A percentile compares a stretch with the other conserved stretches of the same genome.
Conservation (phyloP, 2,329 filamentous ascomycete genomes). For the Coleophoma eucalyptorum region DNA sequence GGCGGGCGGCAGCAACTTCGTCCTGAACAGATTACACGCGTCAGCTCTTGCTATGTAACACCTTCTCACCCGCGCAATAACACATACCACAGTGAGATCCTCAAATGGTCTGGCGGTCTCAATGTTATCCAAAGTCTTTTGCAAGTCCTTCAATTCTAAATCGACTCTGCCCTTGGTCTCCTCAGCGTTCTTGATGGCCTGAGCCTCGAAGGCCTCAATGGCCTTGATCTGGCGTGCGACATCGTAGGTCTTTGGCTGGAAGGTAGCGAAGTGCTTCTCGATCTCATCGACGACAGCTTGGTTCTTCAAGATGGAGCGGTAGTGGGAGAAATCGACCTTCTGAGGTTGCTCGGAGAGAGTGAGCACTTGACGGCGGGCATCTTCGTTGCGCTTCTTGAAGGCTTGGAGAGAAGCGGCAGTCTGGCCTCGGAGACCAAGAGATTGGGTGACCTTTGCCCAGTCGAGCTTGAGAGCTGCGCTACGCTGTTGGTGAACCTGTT, state of each 20-base stretch:
- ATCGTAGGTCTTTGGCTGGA: conserved; percentile 93
- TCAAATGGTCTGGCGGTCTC: conserved; percentile 94
- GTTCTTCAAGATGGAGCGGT: conserved; percentile 94
- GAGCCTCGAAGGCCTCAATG: conserved; percentile 95
- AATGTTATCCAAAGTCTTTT: conserved; percentile 95
- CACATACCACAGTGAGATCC: conserved; percentile 92
- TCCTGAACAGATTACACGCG: conserved; percentile 52
- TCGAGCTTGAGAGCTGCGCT: conserved; percentile 99
- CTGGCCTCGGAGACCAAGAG: conserved; percentile 93
- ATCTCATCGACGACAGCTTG: conserved; percentile 92
- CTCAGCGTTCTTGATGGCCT: conserved; percentile 95
- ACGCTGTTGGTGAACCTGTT: conserved; percentile 55
- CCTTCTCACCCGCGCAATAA: background rate
- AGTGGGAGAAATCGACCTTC: conserved; percentile 87
- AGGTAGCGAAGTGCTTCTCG: conserved; percentile 88
- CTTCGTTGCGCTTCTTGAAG: conserved; percentile 99
- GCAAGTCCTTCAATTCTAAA: conserved; percentile 87
- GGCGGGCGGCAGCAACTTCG: conserved; percentile 88
- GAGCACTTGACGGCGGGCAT: conserved; percentile 91
- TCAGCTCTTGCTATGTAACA: conserved; percentile 7
- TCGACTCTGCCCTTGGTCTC: conserved; percentile 96
- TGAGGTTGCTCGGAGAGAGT: conserved; percentile 79
- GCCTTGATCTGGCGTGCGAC: conserved; percentile 92
- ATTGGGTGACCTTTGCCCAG: conserved; percentile 92
- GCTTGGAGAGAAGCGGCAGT: conserved; percentile 86